Evolutionary conservation across 768 basidiomycete species (phyloP), one percentile per base, ranked within the genome.

Genomic region (Lyophyllum shimeji): DNA sequence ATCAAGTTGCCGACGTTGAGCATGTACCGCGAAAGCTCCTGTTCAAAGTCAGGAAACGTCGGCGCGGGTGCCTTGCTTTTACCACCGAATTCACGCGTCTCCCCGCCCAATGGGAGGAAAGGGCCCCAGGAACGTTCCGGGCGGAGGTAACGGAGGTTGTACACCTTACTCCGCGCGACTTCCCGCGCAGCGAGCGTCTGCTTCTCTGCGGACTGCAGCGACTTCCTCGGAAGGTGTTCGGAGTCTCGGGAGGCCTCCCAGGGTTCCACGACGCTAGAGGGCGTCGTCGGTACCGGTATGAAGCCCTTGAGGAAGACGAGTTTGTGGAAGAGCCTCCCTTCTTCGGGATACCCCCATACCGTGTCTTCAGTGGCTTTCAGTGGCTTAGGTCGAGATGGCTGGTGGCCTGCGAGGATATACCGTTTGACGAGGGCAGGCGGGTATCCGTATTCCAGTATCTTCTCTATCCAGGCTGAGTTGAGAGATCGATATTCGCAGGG

Each of bases 301-400:
- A 80, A 79, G 13, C 81, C 81, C 2, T 74, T 76, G 43, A 71
- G 67, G 23, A 78, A 78, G 2, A 80, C 60, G 46, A 83, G 71
- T 45, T 71, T 74, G 48, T 74, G 69, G 50, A 81, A 77, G 7
- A 71, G 60, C 17, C 74, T 68, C 15, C 70, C 71, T 25, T 71
- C 65, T 7, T 66, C 62, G 7, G 73, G 64, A n/a, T 57, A 61
- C 12, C 63, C 63, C 56, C 67, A 69, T 6, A 55, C 50, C 2
- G 69, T 63, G 24, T 56, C 57, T 25, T 40, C 59, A 42, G 39
- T 53, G 54, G 31, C 70, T 53, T 31, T 62, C 61, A n/a, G 49
- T 1, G 31, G 47, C 39, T 53, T 52, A 7, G 31, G 47, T 34
- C 50, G 50, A 9, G 55, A 57, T 7, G 55, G 46, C 45, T 47